These are phyloP conservation scores for Rhododendron henanense DNA, from an alignment of 148 eudicot genomes.

Conservation along the genomic window DNA sequence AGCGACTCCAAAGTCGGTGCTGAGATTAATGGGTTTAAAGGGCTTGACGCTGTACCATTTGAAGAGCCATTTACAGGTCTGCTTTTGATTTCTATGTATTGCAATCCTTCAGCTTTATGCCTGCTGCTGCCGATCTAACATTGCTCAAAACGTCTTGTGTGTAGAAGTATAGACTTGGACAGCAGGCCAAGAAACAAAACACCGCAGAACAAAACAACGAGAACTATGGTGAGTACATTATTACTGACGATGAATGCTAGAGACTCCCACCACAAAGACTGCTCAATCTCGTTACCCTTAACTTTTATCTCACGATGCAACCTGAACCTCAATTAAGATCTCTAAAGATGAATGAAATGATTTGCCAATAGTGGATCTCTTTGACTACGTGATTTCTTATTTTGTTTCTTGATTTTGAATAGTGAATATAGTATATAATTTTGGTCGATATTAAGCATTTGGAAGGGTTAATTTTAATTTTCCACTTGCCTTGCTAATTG, in stretches of 20 bases:
- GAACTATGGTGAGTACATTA: slow-evolving; percentile 28
- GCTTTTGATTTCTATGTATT: background rate
- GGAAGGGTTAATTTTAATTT: background rate
- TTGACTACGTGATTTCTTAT: background rate
- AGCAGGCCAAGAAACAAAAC: slow-evolving; percentile 42
- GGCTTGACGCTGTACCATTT: slow-evolving; percentile 85
- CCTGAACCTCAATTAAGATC: background rate
- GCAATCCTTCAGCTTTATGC: background rate
- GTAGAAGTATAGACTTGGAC: slow-evolving; percentile 62
- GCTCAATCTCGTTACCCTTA: background rate
- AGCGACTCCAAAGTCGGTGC: slow-evolving; percentile 80
- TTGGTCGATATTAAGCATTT: background rate
- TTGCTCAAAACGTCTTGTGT: background rate
- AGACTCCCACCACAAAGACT: background rate
- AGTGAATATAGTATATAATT: background rate
- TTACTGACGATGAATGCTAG: background rate
- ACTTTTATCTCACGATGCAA: background rate
- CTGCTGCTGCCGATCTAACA: background rate
- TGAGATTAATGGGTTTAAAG: slow-evolving; percentile 77
- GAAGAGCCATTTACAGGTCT: slow-evolving; percentile 86
- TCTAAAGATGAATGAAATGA: background rate
- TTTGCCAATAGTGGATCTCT: background rate
- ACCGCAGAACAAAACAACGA: slow-evolving; percentile 27
- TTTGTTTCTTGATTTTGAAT: background rate
- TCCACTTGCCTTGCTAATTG: background rate